Percentiles rank a stretch among this genome's conserved stretches.
Conservation (phyloP, 495 filamentous ascomycete species). For the Aspergillus leporis region DNA sequence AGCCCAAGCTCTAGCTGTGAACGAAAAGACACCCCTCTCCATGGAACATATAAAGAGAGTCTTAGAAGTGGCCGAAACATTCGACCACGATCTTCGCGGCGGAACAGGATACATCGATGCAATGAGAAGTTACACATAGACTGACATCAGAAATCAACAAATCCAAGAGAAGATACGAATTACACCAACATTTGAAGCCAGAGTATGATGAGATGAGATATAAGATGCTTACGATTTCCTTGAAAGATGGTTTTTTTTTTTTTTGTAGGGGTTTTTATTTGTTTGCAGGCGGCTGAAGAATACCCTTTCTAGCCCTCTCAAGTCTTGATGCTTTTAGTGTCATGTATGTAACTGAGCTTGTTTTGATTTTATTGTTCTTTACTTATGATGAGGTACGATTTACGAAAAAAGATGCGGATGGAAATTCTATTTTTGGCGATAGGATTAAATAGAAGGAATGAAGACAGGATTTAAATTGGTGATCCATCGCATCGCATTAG, state of each 20-base stretch:
- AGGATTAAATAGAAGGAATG: not conserved
- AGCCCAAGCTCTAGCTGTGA: constrained; percentile 81
- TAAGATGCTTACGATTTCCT: not conserved
- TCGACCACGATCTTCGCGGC: constrained; percentile 74
- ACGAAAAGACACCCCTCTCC: constrained; percentile 65
- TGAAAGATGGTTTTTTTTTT: not conserved
- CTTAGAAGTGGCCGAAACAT: constrained; percentile 77
- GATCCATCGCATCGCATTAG: not conserved
- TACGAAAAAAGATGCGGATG: not conserved
- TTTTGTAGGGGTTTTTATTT: not conserved
- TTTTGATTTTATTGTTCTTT: not conserved
- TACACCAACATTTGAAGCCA: not conserved
- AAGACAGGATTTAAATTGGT: not conserved
- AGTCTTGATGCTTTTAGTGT: constrained; percentile 3
- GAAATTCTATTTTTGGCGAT: not conserved
- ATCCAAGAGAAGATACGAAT: not conserved
- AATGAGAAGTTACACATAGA: constrained; percentile 52
- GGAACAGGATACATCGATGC: constrained; percentile 59
- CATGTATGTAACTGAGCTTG: not conserved
- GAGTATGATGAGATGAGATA: not conserved
- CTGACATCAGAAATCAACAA: not conserved
- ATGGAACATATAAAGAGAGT: constrained; percentile 85
- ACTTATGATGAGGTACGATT: not conserved
- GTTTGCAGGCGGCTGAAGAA: constrained; percentile 4
- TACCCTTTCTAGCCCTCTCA: constrained; percentile 11